A percentile compares a stretch with the other conserved stretches of the same genome.
Evolutionary conservation across 2,329 filamentous ascomycete species (phyloP).

Genomic region (Diaporthe ilicicola): DNA sequence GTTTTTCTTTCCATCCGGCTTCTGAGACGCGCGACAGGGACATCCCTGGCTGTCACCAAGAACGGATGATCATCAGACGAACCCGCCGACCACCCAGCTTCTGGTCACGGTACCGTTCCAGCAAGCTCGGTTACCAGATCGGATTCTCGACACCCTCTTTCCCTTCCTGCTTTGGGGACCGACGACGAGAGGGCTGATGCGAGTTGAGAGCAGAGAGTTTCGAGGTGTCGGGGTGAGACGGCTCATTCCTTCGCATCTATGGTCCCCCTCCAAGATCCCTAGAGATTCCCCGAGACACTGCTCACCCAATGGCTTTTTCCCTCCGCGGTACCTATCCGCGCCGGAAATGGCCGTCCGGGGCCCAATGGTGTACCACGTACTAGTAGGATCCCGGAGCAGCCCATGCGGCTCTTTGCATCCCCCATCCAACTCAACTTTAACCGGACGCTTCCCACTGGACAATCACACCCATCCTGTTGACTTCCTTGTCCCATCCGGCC

Average conservation of each 20-base stretch:
- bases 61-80: slow-evolving; percentile 22
- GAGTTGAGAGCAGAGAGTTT: neutral
- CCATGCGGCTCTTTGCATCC: slow-evolving; percentile 23
- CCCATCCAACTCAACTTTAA: slow-evolving; percentile 11
- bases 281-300: slow-evolving; percentile 16
- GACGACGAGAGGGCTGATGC: neutral
- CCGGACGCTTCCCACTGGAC: slow-evolving; percentile 11
- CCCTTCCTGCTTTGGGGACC: neutral
- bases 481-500: slow-evolving; percentile 10
- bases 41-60: slow-evolving; percentile 21
- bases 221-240: neutral
- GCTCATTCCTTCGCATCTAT: neutral
- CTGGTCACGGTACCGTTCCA: neutral
- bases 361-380: neutral
- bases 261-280: too few relatives aligned
- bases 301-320: neutral
- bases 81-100: slow-evolving; percentile 14
- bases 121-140: neutral
- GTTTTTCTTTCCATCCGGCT: neutral
- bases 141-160: too few relatives aligned
- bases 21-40: slow-evolving; percentile 17
- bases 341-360: slow-evolving; percentile 6
- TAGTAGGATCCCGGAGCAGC: neutral
- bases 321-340: slow-evolving; percentile 8
- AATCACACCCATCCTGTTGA: neutral